Evolutionary conservation across 257 asterid species (phyloP).

Genomic region (Salvia hispanica): DNA sequence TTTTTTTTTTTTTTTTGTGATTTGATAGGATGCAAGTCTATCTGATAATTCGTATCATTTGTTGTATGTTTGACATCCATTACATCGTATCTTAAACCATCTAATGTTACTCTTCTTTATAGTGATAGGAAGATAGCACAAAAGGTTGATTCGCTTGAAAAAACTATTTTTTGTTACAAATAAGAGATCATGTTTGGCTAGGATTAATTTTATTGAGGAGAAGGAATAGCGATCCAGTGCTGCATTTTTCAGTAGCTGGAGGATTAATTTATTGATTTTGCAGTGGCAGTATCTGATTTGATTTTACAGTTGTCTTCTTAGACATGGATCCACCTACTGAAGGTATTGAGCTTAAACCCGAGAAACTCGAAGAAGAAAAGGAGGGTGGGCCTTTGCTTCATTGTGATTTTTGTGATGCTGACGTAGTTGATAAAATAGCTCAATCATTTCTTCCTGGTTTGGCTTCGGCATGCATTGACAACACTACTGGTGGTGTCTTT

Average conservation of each 20-base stretch:
- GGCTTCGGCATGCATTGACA: conserved; percentile 39
- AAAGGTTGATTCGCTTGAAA: conserved; percentile 4
- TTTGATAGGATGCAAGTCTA: neutral
- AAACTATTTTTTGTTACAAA: neutral
- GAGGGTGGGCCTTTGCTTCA: conserved; percentile 35
- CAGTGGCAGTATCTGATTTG: neutral
- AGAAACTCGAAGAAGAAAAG: conserved; percentile 34
- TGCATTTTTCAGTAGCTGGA: neutral
- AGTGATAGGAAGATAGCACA: conserved; percentile 3
- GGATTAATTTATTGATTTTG: neutral
- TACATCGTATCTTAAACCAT: neutral
- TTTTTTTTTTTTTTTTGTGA: neutral
- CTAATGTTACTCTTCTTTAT: neutral
- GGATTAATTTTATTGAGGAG: neutral
- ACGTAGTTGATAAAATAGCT: conserved; percentile 31
- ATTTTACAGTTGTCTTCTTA: conserved; percentile 11
- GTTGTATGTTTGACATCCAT: neutral
- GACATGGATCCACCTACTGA: conserved; percentile 35
- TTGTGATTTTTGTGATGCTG: conserved; percentile 36
- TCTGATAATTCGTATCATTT: neutral
- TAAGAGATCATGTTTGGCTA: neutral
- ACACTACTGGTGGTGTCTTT: conserved; percentile 36
- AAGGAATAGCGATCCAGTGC: conserved; percentile 4
- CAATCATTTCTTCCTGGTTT: conserved; percentile 36
- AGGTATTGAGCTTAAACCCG: conserved; percentile 30